These are phyloP conservation scores for Gastrolobium villosum DNA, from an alignment of 306 rosid species.

Conservation along the genomic window DNA sequence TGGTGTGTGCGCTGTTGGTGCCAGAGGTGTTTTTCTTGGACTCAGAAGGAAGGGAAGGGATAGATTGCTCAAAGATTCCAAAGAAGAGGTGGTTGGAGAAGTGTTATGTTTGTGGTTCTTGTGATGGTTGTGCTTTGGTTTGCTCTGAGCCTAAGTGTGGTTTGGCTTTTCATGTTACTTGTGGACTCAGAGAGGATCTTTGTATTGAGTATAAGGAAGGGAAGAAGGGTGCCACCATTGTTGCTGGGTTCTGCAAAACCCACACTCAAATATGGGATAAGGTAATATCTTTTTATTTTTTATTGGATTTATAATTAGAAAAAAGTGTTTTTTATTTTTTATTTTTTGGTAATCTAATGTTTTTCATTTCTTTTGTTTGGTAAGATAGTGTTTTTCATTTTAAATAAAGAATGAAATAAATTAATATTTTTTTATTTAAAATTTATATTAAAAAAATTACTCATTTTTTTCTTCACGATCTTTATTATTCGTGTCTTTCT, in stretches of 20 bases:
- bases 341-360: too few relatives aligned
- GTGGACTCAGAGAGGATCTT: constrained; percentile 76
- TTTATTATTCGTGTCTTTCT: too few relatives aligned
- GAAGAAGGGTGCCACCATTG: constrained; percentile 69
- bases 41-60: constrained; percentile 80
- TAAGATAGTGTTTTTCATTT: too few relatives aligned
- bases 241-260: constrained; percentile 81
- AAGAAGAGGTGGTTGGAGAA: constrained; percentile 65
- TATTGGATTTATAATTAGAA: not conserved
- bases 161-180: constrained; percentile 75
- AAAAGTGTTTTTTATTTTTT: too few relatives aligned
- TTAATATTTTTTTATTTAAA: too few relatives aligned
- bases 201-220: constrained; percentile 76
- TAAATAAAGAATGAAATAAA: too few relatives aligned
- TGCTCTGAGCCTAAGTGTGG: constrained; percentile 81
- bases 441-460: too few relatives aligned
- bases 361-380: too few relatives aligned
- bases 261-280: constrained; percentile 76
- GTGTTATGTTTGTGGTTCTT: constrained; percentile 66
- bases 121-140: constrained; percentile 66
- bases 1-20: constrained; percentile 74
- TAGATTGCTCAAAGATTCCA: constrained; percentile 77
- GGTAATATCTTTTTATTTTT: constrained; percentile 52
- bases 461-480: too few relatives aligned
- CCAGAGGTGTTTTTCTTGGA: constrained; percentile 87